Percentiles rank a stretch among this genome's conserved stretches.
These are phyloP conservation scores for Rhodomyrtus tomentosa DNA, from an alignment of 345 rosid genomes.

Conservation along the genomic window DNA sequence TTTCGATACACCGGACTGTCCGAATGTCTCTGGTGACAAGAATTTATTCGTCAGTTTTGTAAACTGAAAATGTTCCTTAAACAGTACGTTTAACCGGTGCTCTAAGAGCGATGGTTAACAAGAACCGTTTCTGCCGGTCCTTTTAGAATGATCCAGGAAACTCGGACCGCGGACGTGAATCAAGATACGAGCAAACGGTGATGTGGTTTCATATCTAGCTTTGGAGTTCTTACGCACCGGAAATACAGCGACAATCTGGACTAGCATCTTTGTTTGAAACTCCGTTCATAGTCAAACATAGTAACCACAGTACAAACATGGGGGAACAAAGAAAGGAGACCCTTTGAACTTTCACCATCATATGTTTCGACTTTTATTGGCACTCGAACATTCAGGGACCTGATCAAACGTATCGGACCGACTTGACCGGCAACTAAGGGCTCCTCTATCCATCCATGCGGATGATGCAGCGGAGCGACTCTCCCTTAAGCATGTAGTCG, in stretches of 20 bases:
- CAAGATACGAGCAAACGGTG: not conserved
- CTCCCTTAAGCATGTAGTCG: slow-evolving; percentile 37
- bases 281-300: not conserved
- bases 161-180: not conserved
- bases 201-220: not conserved
- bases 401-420: not conserved
- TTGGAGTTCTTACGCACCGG: not conserved
- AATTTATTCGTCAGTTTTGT: not conserved
- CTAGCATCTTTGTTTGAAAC: not conserved
- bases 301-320: not conserved
- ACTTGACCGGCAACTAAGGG: not conserved
- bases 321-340: not conserved
- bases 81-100: not conserved
- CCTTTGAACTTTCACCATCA: not conserved
- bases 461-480: slow-evolving; percentile 33
- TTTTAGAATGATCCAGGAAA: not conserved
- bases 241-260: not conserved
- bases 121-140: not conserved
- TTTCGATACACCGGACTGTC: not conserved
- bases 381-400: not conserved
- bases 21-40: not conserved
- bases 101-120: too few relatives aligned
- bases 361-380: not conserved
- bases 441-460: slow-evolving; percentile 14
- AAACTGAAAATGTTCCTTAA: not conserved